Conservation (phyloP, 1,284 basidiomycete genomes). For the Neotropicomus parvogracilis region DNA sequence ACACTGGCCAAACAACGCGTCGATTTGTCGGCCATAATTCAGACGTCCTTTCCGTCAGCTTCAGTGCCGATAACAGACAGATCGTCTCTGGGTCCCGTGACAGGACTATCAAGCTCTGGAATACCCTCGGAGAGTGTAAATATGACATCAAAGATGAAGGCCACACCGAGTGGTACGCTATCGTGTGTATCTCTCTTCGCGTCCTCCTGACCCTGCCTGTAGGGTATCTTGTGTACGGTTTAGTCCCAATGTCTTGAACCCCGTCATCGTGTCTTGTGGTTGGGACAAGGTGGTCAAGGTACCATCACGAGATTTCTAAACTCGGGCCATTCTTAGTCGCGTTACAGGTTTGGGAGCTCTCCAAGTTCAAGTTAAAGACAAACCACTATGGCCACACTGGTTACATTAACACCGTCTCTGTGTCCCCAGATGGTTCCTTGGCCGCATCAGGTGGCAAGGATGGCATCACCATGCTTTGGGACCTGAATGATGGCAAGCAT, state of each 20-base stretch:
- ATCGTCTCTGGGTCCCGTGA: conserved; percentile 99
- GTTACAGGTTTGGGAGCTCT: conserved; percentile 95
- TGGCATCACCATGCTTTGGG: conserved; percentile 99
- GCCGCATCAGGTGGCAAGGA: conserved; percentile 99
- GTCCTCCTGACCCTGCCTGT: conserved; percentile 9
- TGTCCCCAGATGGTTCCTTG: conserved; percentile 98
- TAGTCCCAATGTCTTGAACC: conserved; percentile 97
- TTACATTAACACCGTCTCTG: conserved; percentile 98
- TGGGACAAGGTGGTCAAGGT: conserved; percentile 99
- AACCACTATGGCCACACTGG: conserved; percentile 99
- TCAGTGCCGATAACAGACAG: conserved; percentile 97
- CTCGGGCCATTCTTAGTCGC: conserved; percentile 16
- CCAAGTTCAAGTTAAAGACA: conserved; percentile 99
- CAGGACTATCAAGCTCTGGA: conserved; percentile 99
- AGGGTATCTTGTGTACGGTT: conserved; percentile 99
- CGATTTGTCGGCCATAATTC: conserved; percentile 98
- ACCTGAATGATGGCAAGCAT: conserved; percentile 99
- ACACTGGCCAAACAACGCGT: conserved; percentile 90
- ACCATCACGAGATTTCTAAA: conserved; percentile 65
- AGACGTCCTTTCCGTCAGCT: conserved; percentile 96
- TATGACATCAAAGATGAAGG: conserved; percentile 99
- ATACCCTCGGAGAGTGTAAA: conserved; percentile 99
- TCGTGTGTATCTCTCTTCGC: neutral
- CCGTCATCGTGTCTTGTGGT: conserved; percentile 97
- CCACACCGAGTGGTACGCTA: conserved; percentile 84